These are phyloP conservation scores for Cyberlindnera subsufficiens DNA, from an alignment of 805 yeast genomes.

Conservation along the genomic window DNA sequence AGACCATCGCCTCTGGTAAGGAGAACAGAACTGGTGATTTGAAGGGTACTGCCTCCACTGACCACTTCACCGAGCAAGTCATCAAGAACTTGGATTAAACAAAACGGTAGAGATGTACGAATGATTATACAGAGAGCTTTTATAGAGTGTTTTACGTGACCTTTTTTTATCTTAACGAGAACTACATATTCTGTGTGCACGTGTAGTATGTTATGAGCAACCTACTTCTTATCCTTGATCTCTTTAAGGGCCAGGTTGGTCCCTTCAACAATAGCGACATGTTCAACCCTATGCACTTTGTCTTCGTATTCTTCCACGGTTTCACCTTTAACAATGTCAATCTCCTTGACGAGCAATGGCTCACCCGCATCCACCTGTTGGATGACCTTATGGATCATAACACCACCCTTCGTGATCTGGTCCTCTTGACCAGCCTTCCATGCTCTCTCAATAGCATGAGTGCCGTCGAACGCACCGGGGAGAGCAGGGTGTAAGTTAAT, in stretches of 20 bases:
- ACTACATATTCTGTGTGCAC: too few species aligned
- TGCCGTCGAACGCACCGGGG: conserved; percentile 96
- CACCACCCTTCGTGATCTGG: conserved; percentile 70
- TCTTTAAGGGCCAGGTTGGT: conserved; percentile 52
- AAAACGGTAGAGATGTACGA: background rate
- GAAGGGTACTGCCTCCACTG: conserved; percentile 86
- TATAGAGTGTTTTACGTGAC: too few species aligned
- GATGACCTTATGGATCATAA: conserved; percentile 96
- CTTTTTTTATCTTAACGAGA: too few species aligned
- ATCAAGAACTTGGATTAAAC: conserved; percentile 42
- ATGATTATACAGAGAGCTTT: too few species aligned
- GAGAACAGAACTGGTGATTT: conserved; percentile 96
- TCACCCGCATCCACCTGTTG: conserved; percentile 93
- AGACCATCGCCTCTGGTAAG: conserved; percentile 90
- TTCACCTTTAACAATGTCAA: conserved; percentile 68
- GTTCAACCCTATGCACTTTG: conserved; percentile 82
- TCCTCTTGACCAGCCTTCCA: conserved; percentile 94
- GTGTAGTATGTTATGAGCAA: background rate
- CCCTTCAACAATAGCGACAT: conserved; percentile 90
- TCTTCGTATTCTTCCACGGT: conserved; percentile 72
- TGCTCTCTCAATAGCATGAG: conserved; percentile 94
- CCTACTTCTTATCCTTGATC: conserved; percentile 6
- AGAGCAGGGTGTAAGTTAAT: conserved; percentile 95
- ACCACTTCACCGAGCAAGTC: conserved; percentile 88
- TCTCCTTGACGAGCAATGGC: conserved; percentile 78